A percentile compares a stretch with the other conserved stretches of the same genome.
Conservation (phyloP, 2,329 filamentous ascomycete species). For the Exophiala viscosa region DNA sequence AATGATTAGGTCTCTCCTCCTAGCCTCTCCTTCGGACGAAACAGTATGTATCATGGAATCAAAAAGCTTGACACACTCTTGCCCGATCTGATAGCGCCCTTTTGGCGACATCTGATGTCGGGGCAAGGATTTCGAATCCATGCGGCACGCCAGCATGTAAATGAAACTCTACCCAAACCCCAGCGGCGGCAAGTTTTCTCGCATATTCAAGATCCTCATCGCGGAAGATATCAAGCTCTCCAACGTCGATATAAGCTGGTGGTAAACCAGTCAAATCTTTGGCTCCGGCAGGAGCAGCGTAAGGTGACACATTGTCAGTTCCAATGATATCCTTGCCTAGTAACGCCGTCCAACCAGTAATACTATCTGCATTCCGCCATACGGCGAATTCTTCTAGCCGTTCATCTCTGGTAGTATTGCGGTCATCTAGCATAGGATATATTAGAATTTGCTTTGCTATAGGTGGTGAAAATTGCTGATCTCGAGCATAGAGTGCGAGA, state of each 20-base stretch:
- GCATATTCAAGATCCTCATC: conserved; percentile 42
- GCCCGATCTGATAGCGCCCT: no score
- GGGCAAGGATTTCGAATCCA: conserved; percentile 34
- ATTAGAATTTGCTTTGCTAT: conserved; percentile 43
- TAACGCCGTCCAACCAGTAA: conserved; percentile 42
- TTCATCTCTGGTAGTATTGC: conserved; percentile 31
- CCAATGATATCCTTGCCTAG: conserved; percentile 27
- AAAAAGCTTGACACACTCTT: no score
- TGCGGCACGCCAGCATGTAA: conserved; percentile 44
- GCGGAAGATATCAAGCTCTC: conserved; percentile 44
- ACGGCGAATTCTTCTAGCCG: conserved; percentile 35
- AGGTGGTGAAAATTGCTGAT: conserved; percentile 31
- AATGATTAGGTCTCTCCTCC: no score
- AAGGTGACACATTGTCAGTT: conserved; percentile 32
- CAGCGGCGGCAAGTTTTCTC: conserved; percentile 38
- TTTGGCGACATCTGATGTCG: no score
- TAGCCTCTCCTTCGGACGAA: no score
- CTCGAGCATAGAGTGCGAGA: conserved; percentile 39
- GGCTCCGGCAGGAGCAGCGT: conserved; percentile 40
- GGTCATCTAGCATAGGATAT: conserved; percentile 50
- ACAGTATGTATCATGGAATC: no score
- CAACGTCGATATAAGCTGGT: conserved; percentile 44
- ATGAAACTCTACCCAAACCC: conserved; percentile 43
- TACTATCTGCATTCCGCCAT: conserved; percentile 40
- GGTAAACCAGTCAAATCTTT: conserved; percentile 36